Evolutionary conservation across 352 stramenopile genomes (phyloP).

Genomic region (Globisporangium cystogenes): DNA sequence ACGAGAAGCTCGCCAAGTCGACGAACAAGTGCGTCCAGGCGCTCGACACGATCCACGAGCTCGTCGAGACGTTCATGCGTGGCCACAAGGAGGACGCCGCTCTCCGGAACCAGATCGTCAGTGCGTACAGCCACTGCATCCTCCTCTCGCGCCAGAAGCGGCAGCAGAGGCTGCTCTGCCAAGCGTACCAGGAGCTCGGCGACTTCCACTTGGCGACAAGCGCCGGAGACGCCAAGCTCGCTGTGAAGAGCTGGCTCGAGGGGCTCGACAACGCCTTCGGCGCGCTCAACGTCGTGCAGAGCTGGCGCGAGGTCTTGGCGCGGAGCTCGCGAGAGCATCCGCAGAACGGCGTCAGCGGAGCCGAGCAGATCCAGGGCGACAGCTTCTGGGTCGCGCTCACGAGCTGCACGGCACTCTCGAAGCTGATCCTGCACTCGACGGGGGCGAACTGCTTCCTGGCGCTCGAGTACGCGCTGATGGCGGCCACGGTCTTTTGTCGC

Average conservation of each 20-base stretch:
- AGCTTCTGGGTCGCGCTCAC: conserved; percentile 47
- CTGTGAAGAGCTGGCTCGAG: conserved; percentile 67
- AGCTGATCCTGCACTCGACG: conserved; percentile 46
- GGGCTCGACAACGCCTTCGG: conserved; percentile 70
- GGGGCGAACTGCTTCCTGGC: conserved; percentile 24
- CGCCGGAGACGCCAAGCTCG: conserved; percentile 22
- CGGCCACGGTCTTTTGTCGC: conserved; percentile 42
- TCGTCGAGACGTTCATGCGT: conserved; percentile 39
- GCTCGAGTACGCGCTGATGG: conserved; percentile 65
- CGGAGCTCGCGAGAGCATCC: conserved; percentile 14
- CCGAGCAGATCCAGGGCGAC: conserved; percentile 38
- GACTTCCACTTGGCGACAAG: conserved; percentile 62
- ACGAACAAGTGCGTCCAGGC: conserved; percentile 65
- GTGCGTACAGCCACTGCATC: conserved; percentile 45
- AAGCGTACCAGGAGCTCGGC: conserved; percentile 58
- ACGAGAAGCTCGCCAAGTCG: conserved; percentile 25
- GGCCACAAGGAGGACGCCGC: conserved; percentile 4
- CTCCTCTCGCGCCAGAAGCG: conserved; percentile 57
- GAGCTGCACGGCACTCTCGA: conserved; percentile 45
- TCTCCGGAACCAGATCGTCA: conserved; percentile 23
- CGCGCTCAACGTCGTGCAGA: conserved; percentile 32
- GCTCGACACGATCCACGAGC: conserved; percentile 38
- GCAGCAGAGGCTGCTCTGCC: conserved; percentile 46
- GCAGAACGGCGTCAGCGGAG: conserved; percentile 11
- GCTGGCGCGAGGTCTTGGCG: conserved; percentile 44